A percentile compares a stretch with the other conserved stretches of the same genome.
phyloP scores from a whole-genome alignment of 2,329 filamentous ascomycete species.

The Aspergillus novofumigatus region DNA sequence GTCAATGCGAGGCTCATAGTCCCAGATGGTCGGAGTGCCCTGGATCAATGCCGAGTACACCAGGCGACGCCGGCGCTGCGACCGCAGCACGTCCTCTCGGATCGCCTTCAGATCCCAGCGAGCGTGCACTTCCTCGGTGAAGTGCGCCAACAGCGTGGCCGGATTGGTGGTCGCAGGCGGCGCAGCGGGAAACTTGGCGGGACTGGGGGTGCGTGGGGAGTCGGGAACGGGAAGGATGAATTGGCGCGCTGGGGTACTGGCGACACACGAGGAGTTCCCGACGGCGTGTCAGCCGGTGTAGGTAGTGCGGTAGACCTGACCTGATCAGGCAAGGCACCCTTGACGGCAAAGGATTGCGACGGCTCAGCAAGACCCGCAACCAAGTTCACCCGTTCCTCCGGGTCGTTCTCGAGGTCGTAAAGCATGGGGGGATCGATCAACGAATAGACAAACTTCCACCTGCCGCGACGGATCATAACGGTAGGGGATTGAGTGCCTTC shows the following conservation, averaged over 20 bases:
- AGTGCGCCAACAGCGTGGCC: slow-evolving; percentile 55
- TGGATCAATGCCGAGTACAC: slow-evolving; percentile 75
- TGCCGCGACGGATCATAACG: slow-evolving; percentile 87
- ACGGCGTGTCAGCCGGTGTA: slow-evolving; percentile 30
- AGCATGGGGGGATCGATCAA: slow-evolving; percentile 79
- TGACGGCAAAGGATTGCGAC: slow-evolving; percentile 36
- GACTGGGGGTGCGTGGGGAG: slow-evolving; percentile 38
- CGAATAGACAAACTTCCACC: slow-evolving; percentile 88
- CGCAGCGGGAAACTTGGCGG: slow-evolving; percentile 29
- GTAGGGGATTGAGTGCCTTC: slow-evolving; percentile 85
- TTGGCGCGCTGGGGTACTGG: slow-evolving; percentile 21
- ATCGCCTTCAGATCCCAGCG: slow-evolving; percentile 82
- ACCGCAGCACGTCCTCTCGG: slow-evolving; percentile 67
- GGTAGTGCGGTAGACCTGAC: slow-evolving; percentile 21
- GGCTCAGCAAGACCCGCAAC: slow-evolving; percentile 30
- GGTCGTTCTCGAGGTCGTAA: slow-evolving; percentile 73
- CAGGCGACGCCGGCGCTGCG: slow-evolving; percentile 73
- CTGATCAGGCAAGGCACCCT: slow-evolving; percentile 30
- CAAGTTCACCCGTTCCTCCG: slow-evolving; percentile 72
- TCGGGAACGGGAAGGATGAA: slow-evolving; percentile 29
- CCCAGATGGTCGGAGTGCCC: slow-evolving; percentile 77
- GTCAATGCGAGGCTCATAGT: slow-evolving; percentile 65
- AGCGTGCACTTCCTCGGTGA: slow-evolving; percentile 66
- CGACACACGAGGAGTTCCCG: slow-evolving; percentile 27
- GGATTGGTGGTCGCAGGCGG: slow-evolving; percentile 32